Evolutionary conservation across 2,329 filamentous ascomycete species (phyloP), one percentile per base, ranked within the genome.

Genomic region (Chrysosporium keratinophilum): DNA sequence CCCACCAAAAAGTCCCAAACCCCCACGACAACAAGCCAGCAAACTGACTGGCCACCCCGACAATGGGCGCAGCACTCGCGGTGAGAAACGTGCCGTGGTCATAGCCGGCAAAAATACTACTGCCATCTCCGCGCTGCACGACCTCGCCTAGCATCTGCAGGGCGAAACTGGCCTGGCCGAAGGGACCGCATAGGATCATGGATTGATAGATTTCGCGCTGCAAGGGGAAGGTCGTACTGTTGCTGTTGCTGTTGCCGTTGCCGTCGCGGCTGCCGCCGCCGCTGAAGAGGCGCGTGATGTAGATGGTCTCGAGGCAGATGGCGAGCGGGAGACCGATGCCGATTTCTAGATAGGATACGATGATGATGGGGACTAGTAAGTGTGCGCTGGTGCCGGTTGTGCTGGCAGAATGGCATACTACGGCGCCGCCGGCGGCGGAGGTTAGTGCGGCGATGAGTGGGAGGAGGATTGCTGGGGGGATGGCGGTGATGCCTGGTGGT

Each of bases 171-270:
- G 61, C 66, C 57, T 72, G 69, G 0, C 69, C 69, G 52, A 68
- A 72, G 0, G 71, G 70, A 0, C 69, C 70, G 55, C 65, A 69
- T 9, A 72, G 54, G 6, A 73, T 69, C 69, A 73, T 72, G 20
- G 70, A 66, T 46, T 70, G 65, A 51, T 65, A 69, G 15, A 67
- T 60, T 7, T 62, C 58, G 0, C 61, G 58, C 3, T 59, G 42
- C 1, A 63, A 63, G 1, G 64, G 64, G 11, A 58, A 61, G 3
- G 51, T n/a, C n/a, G n/a, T n/a, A n/a, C n/a, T n/a, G n/a, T n/a
- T n/a, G n/a, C n/a, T n/a, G n/a, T n/a, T n/a, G n/a, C n/a, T n/a
- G n/a, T n/a, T n/a, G n/a, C n/a, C n/a, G n/a, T n/a, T n/a, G n/a
- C n/a, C n/a, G n/a, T n/a, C n/a, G n/a, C n/a, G n/a, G n/a, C n/a